Evolutionary conservation across 495 filamentous ascomycete genomes (phyloP).

Genomic region (Penicillium manginii): DNA sequence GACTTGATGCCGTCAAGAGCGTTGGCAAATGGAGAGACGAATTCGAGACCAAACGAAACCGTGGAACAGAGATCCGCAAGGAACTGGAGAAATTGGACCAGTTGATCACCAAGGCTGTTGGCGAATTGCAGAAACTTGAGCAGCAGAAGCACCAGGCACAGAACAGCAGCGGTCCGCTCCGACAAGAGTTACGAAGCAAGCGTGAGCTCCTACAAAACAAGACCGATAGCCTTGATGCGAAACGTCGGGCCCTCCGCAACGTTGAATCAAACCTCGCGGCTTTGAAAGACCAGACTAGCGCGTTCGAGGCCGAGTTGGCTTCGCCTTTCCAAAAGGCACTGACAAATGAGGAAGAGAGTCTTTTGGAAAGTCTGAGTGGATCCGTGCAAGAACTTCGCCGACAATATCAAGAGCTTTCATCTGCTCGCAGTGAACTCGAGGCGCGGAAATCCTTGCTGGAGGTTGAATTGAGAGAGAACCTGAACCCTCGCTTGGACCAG

Average conservation of each 20-base stretch:
- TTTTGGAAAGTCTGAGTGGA: conserved; percentile 70
- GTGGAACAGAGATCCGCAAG: conserved; percentile 59
- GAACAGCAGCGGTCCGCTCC: conserved; percentile 78
- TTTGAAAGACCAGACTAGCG: conserved; percentile 70
- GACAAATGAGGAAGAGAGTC: conserved; percentile 77
- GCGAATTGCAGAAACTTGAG: conserved; percentile 81
- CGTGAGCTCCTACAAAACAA: conserved; percentile 71
- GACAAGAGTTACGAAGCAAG: conserved; percentile 72
- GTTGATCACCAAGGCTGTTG: conserved; percentile 78
- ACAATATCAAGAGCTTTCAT: conserved; percentile 73
- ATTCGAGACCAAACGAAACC: conserved; percentile 66
- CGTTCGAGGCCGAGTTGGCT: conserved; percentile 75
- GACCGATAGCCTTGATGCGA: conserved; percentile 74
- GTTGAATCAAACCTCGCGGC: conserved; percentile 77
- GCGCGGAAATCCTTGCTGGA: conserved; percentile 78
- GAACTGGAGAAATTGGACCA: conserved; percentile 81
- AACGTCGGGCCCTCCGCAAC: conserved; percentile 67
- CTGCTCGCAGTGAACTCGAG: conserved; percentile 77
- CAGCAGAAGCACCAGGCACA: conserved; percentile 78
- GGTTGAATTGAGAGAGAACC: conserved; percentile 81
- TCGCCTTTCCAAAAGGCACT: conserved; percentile 93
- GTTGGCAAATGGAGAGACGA: conserved; percentile 74
- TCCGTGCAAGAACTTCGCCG: conserved; percentile 72
- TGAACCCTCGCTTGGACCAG: conserved; percentile 84
- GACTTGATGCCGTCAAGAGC: conserved; percentile 80